Base-by-base conservation (phyloP, 345 rosid species). In the Stellera chamaejasme region DNA sequence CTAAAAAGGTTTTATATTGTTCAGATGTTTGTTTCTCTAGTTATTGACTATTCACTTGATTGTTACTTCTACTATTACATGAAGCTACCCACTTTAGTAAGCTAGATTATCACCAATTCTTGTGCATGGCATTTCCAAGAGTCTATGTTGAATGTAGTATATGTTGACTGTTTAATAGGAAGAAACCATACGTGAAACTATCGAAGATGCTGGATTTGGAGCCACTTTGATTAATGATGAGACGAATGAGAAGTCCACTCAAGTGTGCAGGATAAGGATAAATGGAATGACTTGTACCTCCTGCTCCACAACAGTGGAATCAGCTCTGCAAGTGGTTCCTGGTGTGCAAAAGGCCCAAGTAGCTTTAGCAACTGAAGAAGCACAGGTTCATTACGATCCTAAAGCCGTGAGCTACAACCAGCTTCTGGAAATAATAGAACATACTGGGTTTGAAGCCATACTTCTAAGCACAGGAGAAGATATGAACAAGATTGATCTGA, bases 251-350 rank as follows among this genome's bases (percentile, higher is more conserved):
- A 73, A 66, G 60, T 74, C 82, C 19, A 75, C 36, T 32, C 93
- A 77, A 73, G 78, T 82, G 12, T 88, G 98, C 59, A 65, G 91
- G 2, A 78, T 92, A 14, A 80, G 77, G 43, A 88, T 88, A 15
- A 82, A 65, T 10, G 93, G 98, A 69, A 92, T 92, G 96, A 84
- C 90, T n/a, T 86, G 98, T 74, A 75, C 93, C 13, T 72, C 95
- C 3, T 92, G 97, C 72, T 84, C 91, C 44, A 64, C 93, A 46
- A 75, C 93, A 5, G 70, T 82, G 9, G 98, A 92, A 69, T 58
- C 79, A 48, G 85, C 77, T 60, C 48, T 92, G 65, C 83, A 75
- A 77, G 68, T 77, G 5, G 58, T 81, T 63, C 56, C 43, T 36
- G 98, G 97, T 4, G 97, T 92, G 1, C 78, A 64, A 19, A 84